Conservation (phyloP, 371 early-diverging fungal species). For the Rhizopus arrhizus region DNA sequence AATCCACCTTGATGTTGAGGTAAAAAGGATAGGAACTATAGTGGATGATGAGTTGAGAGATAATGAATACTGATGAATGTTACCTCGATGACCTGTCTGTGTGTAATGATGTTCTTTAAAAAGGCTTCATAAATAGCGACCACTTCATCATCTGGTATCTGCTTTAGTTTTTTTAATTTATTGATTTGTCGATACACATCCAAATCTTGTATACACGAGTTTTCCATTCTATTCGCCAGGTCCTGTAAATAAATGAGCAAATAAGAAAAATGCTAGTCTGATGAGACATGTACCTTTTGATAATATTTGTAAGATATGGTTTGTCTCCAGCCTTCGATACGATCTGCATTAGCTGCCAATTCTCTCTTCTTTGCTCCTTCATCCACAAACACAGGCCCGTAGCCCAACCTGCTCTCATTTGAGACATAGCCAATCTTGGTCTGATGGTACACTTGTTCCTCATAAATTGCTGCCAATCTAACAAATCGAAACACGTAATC, state of each 20-base stretch:
- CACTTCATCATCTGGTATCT: conserved; percentile 68
- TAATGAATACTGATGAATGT: neutral
- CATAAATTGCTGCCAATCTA: conserved; percentile 77
- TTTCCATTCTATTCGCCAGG: conserved; percentile 59
- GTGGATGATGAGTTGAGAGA: neutral
- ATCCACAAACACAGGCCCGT: conserved; percentile 75
- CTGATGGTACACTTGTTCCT: conserved; percentile 67
- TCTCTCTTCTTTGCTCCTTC: conserved; percentile 63
- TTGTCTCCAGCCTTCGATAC: conserved; percentile 87
- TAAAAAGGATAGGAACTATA: conserved; percentile 71
- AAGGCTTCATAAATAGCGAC: conserved; percentile 70
- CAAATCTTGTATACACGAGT: conserved; percentile 62
- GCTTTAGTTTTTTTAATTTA: conserved; percentile 58
- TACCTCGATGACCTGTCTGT: conserved; percentile 83
- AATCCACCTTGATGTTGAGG: conserved; percentile 86
- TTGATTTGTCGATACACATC: conserved; percentile 73
- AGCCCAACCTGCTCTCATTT: conserved; percentile 57
- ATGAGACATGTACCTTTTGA: conserved; percentile 44
- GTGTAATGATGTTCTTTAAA: conserved; percentile 61
- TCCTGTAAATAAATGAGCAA: conserved; percentile 34
- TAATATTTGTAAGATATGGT: conserved; percentile 73
- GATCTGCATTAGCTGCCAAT: conserved; percentile 63
- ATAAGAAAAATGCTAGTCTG: neutral
- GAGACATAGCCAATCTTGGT: conserved; percentile 61
- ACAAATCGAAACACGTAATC: conserved; percentile 86